phyloP scores from a whole-genome alignment of 352 stramenopile genomes.

The Phytophthora ohioensis region DNA sequence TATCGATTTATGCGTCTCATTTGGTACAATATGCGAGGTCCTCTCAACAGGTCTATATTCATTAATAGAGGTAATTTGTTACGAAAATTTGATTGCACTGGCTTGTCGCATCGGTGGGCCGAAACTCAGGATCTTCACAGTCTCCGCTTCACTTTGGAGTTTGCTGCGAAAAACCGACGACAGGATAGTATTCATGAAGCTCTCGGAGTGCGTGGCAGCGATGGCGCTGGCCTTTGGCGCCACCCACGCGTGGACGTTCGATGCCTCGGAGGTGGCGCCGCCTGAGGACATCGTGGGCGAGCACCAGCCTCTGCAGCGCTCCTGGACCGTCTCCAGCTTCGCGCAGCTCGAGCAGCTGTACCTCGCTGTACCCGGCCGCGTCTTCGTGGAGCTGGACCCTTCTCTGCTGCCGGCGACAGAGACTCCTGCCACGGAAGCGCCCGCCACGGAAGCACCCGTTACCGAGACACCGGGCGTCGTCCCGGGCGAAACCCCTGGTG shows the following conservation, averaged over 20 bases:
- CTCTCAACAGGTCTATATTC: no score
- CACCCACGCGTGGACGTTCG: conserved; percentile 44
- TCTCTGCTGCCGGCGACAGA: conserved; percentile 39
- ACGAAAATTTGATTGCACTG: neutral
- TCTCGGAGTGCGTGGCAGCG: conserved; percentile 25
- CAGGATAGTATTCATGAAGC: conserved; percentile 30
- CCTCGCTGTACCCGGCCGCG: conserved; percentile 56
- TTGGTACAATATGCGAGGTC: no score
- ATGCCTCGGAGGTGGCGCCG: conserved; percentile 39
- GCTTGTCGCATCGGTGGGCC: conserved; percentile 22
- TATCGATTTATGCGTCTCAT: neutral
- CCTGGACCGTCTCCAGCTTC: conserved; percentile 54
- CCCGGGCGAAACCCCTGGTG: conserved; percentile 22
- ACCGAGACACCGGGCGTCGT: conserved; percentile 29
- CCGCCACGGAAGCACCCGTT: conserved; percentile 12
- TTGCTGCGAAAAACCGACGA: neutral
- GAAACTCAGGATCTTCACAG: conserved; percentile 23
- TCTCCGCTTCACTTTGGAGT: conserved; percentile 25
- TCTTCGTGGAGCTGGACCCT: conserved; percentile 63
- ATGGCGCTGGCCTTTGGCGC: conserved; percentile 31
- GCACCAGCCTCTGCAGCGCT: conserved; percentile 51
- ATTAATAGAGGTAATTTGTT: no score
- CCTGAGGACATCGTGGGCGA: conserved; percentile 42
- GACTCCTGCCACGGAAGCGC: conserved; percentile 14
- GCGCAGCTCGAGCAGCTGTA: conserved; percentile 58